Evolutionary conservation across 768 basidiomycete species (phyloP).

Genomic region (Lepiota venenata): DNA sequence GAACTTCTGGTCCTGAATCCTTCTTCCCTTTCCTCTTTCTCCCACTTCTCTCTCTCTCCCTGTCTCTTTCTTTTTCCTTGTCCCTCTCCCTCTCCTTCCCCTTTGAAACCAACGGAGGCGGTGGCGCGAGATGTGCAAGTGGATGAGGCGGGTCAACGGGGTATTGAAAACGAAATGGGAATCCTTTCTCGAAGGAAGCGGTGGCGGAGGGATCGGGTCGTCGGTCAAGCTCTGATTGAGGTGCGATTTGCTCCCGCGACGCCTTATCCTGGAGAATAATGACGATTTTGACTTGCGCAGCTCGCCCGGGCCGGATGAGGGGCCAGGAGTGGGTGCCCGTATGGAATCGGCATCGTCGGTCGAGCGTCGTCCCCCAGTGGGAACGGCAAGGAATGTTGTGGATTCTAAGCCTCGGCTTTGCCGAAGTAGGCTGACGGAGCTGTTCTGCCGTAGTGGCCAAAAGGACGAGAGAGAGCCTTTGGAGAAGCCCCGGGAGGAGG

Average conservation of each 20-base stretch:
- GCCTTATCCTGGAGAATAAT: slow-evolving; percentile 7
- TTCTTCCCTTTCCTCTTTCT: slow-evolving; percentile 11
- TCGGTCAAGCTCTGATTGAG: slow-evolving; percentile 10
- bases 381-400: slow-evolving; percentile 19
- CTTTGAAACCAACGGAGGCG: background rate
- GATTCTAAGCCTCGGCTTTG: slow-evolving; percentile 17
- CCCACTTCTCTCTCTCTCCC: slow-evolving; percentile 4
- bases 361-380: slow-evolving; percentile 11
- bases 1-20: background rate
- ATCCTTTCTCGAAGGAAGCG: background rate
- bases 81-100: background rate
- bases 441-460: slow-evolving; percentile 16
- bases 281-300: slow-evolving; percentile 14
- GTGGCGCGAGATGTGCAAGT: background rate
- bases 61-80: background rate
- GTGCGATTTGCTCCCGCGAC: slow-evolving; percentile 11
- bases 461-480: slow-evolving; percentile 27
- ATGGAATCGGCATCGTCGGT: slow-evolving; percentile 16
- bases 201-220: slow-evolving; percentile 8
- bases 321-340: slow-evolving; percentile 9
- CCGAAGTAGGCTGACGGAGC: slow-evolving; percentile 16
- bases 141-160: slow-evolving; percentile 8
- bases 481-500: slow-evolving; percentile 20
- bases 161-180: background rate
- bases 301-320: slow-evolving; percentile 11